These are phyloP conservation scores for Pichia terricola DNA, from an alignment of 1,139 yeast species.

Conservation along the genomic window DNA sequence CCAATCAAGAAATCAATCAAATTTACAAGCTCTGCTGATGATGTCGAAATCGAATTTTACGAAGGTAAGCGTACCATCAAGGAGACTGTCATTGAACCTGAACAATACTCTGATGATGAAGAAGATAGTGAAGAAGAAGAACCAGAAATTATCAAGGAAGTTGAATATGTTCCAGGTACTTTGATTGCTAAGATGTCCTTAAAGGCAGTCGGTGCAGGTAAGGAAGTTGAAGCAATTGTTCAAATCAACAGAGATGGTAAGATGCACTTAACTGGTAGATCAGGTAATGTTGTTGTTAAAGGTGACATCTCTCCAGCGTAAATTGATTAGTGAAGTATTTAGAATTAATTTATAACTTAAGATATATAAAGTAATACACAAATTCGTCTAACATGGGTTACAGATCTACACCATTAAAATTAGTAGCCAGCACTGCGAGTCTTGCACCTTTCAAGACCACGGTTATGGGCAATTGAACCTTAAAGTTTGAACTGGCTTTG, in stretches of 20 bases:
- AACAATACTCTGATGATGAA: constrained; percentile 33
- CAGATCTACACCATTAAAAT: too few relatives aligned
- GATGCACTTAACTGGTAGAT: constrained; percentile 75
- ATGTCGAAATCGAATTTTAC: constrained; percentile 60
- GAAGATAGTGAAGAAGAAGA: constrained; percentile 45
- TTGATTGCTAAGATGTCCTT: constrained; percentile 73
- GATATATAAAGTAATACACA: too few relatives aligned
- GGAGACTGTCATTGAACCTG: constrained; percentile 68
- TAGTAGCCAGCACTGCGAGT: too few relatives aligned
- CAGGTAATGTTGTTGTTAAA: constrained; percentile 48
- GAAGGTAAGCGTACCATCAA: constrained; percentile 80
- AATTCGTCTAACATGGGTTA: too few relatives aligned
- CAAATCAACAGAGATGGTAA: constrained; percentile 81
- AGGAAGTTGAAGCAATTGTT: constrained; percentile 66
- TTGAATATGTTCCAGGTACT: constrained; percentile 64
- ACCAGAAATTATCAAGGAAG: constrained; percentile 36
- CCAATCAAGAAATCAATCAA: constrained; percentile 78
- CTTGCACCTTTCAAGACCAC: too few relatives aligned
- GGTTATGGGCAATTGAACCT: not conserved
- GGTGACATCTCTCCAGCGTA: constrained; percentile 32
- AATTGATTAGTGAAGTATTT: not conserved
- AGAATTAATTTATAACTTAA: not conserved
- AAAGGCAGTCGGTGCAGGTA: constrained; percentile 60
- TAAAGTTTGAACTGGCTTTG: constrained; percentile 5
- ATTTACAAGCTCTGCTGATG: constrained; percentile 56